phyloP scores from a whole-genome alignment of 139 green algal genomes.

The Edaphochlamys debaryana region DNA sequence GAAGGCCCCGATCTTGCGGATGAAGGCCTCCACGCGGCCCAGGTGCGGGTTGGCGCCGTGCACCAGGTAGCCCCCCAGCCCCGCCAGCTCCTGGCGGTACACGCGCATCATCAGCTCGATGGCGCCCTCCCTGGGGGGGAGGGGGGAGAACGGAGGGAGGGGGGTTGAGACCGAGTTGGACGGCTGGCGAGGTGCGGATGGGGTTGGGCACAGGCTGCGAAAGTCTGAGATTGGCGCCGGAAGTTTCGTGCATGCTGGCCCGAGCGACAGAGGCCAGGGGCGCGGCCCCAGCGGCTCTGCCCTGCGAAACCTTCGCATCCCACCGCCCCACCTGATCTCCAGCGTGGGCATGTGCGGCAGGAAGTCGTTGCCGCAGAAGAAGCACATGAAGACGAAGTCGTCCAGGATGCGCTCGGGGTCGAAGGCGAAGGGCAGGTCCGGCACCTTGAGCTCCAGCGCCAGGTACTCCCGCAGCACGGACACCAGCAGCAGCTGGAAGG shows the following conservation, averaged over 20 bases:
- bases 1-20: conserved; percentile 77
- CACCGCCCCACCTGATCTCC: conserved; percentile 87
- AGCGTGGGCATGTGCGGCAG: conserved; percentile 99
- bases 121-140: conserved; percentile 66
- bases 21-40: conserved; percentile 91
- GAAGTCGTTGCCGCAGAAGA: conserved; percentile 99
- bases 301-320: too few species aligned
- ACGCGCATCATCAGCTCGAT: conserved; percentile 97
- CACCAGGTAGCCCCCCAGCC: conserved; percentile 89
- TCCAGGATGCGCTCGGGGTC: conserved; percentile 83
- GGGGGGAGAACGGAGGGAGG: background rate
- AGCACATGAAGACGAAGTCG: conserved; percentile 99
- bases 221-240: too few species aligned
- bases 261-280: too few species aligned
- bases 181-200: background rate
- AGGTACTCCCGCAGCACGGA: conserved; percentile 96
- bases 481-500: conserved; percentile 92
- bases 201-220: background rate
- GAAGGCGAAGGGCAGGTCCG: conserved; percentile 53
- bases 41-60: conserved; percentile 72
- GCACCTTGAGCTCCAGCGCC: conserved; percentile 80
- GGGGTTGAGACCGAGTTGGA: background rate
- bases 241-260: too few species aligned
- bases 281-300: too few species aligned
- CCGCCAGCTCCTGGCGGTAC: conserved; percentile 87